These are phyloP conservation scores for Fusarium mangiferae DNA, from an alignment of 2,329 filamentous ascomycete species.

Conservation along the genomic window DNA sequence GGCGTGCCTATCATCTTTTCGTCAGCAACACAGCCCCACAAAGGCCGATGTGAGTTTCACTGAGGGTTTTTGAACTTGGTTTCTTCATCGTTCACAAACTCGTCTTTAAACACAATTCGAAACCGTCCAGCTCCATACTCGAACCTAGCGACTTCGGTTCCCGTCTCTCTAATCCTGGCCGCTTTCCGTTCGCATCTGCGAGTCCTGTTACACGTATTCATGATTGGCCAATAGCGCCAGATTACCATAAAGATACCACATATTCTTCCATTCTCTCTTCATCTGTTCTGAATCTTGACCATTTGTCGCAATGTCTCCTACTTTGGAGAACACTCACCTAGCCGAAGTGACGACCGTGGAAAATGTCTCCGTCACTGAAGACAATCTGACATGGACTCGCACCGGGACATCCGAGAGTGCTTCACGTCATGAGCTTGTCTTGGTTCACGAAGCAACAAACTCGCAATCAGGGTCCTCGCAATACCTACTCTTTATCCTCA, in stretches of 20 bases:
- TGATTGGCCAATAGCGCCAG: conserved; percentile 23
- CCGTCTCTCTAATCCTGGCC: not conserved
- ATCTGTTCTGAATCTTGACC: not conserved
- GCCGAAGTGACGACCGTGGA: conserved; percentile 10
- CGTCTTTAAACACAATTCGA: not conserved
- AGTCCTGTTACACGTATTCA: not conserved
- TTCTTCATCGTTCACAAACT: conserved; percentile 14
- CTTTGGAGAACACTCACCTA: not conserved
- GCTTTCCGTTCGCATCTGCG: not conserved
- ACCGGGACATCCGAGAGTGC: conserved; percentile 21
- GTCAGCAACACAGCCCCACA: conserved; percentile 37
- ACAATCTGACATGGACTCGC: conserved; percentile 44
- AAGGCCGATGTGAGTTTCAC: conserved; percentile 19
- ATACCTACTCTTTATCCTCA: conserved; percentile 54
- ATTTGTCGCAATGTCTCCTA: conserved; percentile 17
- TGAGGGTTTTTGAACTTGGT: conserved; percentile 19
- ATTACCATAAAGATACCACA: conserved; percentile 27
- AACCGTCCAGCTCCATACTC: not conserved
- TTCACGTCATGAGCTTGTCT: conserved; percentile 44
- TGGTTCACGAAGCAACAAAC: conserved; percentile 34
- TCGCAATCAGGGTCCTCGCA: not conserved
- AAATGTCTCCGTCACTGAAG: conserved; percentile 38
- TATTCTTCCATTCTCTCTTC: not conserved
- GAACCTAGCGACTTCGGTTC: not conserved
- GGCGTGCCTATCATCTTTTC: conserved; percentile 16